A percentile compares a stretch with the other conserved stretches of the same genome.
Evolutionary conservation across 352 stramenopile genomes (phyloP).

Genomic region (Phytophthora litchii): DNA sequence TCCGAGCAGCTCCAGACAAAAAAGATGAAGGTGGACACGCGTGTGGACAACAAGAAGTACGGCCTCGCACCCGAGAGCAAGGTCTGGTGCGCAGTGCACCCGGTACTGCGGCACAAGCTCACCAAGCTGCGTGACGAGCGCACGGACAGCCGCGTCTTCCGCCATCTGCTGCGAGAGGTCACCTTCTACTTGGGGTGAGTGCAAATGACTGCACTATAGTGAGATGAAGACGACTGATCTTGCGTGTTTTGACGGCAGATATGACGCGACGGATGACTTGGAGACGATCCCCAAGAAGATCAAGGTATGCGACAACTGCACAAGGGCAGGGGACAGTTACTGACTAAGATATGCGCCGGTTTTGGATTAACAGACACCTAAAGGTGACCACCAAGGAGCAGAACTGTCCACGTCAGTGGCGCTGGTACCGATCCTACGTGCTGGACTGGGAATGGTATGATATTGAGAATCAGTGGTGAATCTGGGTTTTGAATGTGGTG

Average conservation of each 20-base stretch:
- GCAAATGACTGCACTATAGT: slow-evolving; percentile 13
- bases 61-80: slow-evolving; percentile 68
- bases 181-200: slow-evolving; percentile 97
- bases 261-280: slow-evolving; percentile 81
- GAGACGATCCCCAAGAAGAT: slow-evolving; percentile 73
- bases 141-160: slow-evolving; percentile 94
- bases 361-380: slow-evolving; percentile 52
- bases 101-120: slow-evolving; percentile 95
- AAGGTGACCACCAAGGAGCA: slow-evolving; percentile 76
- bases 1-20: neutral
- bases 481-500: neutral
- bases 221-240: neutral
- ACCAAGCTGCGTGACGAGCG: slow-evolving; percentile 95
- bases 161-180: slow-evolving; percentile 95
- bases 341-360: slow-evolving; percentile 4
- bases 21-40: slow-evolving; percentile 68
- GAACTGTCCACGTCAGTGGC: slow-evolving; percentile 93
- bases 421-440: slow-evolving; percentile 96
- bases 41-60: slow-evolving; percentile 70
- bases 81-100: slow-evolving; percentile 89
- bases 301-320: slow-evolving; percentile 40
- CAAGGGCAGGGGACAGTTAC: neutral
- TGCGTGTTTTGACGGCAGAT: slow-evolving; percentile 40
- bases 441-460: slow-evolving; percentile 89
- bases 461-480: neutral